Evolutionary conservation across 169 alveolate genomes (phyloP), one percentile per base, ranked within the genome.

Genomic region (Eimeria praecox): DNA sequence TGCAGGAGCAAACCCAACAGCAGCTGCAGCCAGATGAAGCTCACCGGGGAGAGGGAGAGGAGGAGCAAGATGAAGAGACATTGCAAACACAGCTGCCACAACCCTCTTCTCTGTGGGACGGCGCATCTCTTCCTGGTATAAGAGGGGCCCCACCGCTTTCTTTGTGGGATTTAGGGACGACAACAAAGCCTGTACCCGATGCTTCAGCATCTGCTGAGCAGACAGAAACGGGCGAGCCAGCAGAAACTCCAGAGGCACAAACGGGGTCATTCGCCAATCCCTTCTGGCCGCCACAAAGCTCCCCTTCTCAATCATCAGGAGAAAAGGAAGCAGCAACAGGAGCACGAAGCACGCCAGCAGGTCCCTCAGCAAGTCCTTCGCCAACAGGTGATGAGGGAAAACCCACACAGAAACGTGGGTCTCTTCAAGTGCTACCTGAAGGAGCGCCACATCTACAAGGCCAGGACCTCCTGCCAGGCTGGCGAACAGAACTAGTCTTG

Each of bases 401-500:
- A 10, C 30, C 54, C 3, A 16, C 88, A 18, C 66, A n/a, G 90
- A 20, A 27, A 9, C 64, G n/a, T 24, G 71, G 49, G 35, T 18
- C 78, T 35, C 16, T 86, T 24, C 71, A 38, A 5, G 52, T n/a
- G n/a, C 24, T 54, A n/a, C 66, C 95, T 14, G 90, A 49, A 2
- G 87, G 56, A 30, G 62, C n/a, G 69, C 90, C 90, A 46, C 86
- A 75, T 24, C 83, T 80, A 49, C 82, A 62, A 46, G 77, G 82
- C 0, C 78, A 64, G 49, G 92, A 83, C 46, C 66, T 83, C 46
- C 80, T 93, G 75, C 93, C 96, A 1, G 96, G 96, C 4, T 93
- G 96, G 96, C 52, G 86, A n/a, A 82, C 96, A 49, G 96, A 93
- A 94, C 16, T 93, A 64, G 64, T 93, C 33, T 22, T 93, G 89